phyloP scores from a whole-genome alignment of 106 monocot genomes.

The Phalaenopsis aphrodite region DNA sequence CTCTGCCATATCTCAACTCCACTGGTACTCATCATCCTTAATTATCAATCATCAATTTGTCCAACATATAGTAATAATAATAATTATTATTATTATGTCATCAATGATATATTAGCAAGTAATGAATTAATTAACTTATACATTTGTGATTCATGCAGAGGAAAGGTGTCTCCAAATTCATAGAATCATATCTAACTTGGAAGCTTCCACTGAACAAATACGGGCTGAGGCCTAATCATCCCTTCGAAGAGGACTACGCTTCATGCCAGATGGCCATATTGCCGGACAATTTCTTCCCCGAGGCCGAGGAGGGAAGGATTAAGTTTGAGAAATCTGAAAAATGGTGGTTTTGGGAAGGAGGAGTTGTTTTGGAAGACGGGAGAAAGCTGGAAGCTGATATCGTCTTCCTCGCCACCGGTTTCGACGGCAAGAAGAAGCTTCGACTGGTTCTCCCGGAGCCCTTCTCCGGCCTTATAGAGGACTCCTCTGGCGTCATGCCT shows the following conservation, averaged over 20 bases:
- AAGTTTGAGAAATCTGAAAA: conserved; percentile 38
- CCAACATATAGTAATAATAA: too few species aligned
- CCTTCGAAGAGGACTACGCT: conserved; percentile 73
- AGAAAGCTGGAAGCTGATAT: conserved; percentile 59
- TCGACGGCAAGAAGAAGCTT: conserved; percentile 78
- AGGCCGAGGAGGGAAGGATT: conserved; percentile 65
- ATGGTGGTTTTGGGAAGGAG: conserved; percentile 65
- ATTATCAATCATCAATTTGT: too few species aligned
- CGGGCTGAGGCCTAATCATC: conserved; percentile 64
- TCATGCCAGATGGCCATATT: conserved; percentile 90
- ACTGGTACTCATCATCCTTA: conserved; percentile 24
- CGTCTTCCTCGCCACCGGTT: conserved; percentile 80
- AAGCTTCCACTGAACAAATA: conserved; percentile 67
- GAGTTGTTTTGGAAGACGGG: conserved; percentile 58
- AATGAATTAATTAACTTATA: neutral
- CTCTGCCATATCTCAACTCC: conserved; percentile 39
- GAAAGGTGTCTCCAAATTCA: conserved; percentile 61
- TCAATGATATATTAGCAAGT: too few species aligned
- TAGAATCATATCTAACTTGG: conserved; percentile 69
- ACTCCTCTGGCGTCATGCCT: conserved; percentile 57
- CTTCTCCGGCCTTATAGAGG: conserved; percentile 31
- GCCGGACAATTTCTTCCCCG: conserved; percentile 67
- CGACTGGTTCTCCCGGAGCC: conserved; percentile 45
- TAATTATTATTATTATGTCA: too few species aligned
- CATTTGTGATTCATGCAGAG: conserved; percentile 22